Percentiles rank a stretch among this genome's conserved stretches.
phyloP scores from a whole-genome alignment of 495 filamentous ascomycete genomes.

The Penicillium alfredii region DNA sequence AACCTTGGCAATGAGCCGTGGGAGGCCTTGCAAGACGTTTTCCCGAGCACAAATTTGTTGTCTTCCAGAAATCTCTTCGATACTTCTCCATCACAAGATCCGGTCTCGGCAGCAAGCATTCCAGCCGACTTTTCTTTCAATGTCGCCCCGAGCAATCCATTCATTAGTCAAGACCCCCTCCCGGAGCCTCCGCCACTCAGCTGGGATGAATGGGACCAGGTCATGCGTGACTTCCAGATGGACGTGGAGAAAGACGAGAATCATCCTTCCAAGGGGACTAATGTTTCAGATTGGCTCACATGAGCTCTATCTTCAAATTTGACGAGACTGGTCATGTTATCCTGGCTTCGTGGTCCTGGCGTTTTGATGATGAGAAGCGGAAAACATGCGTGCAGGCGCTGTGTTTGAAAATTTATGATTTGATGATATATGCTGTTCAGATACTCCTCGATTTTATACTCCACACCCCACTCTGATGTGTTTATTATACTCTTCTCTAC shows the following conservation, averaged over 20 bases:
- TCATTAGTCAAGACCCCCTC: slow-evolving; percentile 10
- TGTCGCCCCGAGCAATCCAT: slow-evolving; percentile 7
- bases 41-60: slow-evolving; percentile 28
- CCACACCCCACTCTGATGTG: background rate
- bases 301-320: slow-evolving; percentile 1
- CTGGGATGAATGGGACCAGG: slow-evolving; percentile 46
- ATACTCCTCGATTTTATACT: too few relatives aligned
- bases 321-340: background rate
- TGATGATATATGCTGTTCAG: slow-evolving; percentile 6
- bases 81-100: slow-evolving; percentile 5
- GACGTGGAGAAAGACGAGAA: slow-evolving; percentile 31
- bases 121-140: slow-evolving; percentile 13
- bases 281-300: slow-evolving; percentile 32
- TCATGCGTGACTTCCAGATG: slow-evolving; percentile 46
- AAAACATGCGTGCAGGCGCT: too few relatives aligned
- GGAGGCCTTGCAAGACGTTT: slow-evolving; percentile 24
- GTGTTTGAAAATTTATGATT: slow-evolving; percentile 6
- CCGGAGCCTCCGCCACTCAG: slow-evolving; percentile 13
- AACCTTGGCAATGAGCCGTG: slow-evolving; percentile 28
- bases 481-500: too few relatives aligned
- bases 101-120: slow-evolving; percentile 2
- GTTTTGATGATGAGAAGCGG: too few relatives aligned
- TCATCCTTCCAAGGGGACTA: slow-evolving; percentile 15
- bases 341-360: too few relatives aligned
- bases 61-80: slow-evolving; percentile 10